Evolutionary conservation across 148 eudicot genomes (phyloP).

Genomic region (Rhododendron ferrugineum): DNA sequence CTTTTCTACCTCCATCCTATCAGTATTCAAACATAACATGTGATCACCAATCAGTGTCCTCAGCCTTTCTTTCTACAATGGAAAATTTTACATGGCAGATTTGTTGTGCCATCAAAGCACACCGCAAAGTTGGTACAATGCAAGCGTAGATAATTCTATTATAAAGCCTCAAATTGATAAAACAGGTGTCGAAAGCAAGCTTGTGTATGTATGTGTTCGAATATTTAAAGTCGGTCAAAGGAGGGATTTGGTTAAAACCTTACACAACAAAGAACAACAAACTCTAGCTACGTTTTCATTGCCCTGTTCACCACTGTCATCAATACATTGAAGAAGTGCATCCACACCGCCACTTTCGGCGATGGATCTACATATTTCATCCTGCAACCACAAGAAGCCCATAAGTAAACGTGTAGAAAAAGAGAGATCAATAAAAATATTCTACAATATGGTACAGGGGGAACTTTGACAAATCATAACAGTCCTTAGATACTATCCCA

Average conservation of each 20-base stretch:
- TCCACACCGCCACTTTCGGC: constrained; percentile 88
- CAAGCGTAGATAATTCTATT: background rate
- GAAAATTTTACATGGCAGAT: background rate
- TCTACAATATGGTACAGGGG: background rate
- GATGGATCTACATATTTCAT: constrained; percentile 85
- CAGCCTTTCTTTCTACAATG: background rate
- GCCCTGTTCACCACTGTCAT: constrained; percentile 72
- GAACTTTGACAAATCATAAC: background rate
- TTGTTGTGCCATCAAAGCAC: background rate
- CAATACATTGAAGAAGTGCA: constrained; percentile 65
- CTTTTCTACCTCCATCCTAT: background rate
- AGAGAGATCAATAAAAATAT: background rate
- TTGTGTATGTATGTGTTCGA: background rate
- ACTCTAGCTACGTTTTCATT: constrained; percentile 57
- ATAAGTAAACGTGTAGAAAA: background rate
- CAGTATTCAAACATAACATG: background rate
- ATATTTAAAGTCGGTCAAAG: background rate
- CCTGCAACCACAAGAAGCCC: constrained; percentile 41
- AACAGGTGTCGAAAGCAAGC: background rate
- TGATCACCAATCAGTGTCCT: background rate
- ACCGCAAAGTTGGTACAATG: background rate
- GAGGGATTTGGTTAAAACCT: constrained; percentile 40
- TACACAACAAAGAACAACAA: constrained; percentile 65
- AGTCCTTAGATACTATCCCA: background rate
- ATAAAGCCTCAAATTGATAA: background rate